phyloP scores from a whole-genome alignment of 352 stramenopile genomes.

The Phytophthora cactorum region DNA sequence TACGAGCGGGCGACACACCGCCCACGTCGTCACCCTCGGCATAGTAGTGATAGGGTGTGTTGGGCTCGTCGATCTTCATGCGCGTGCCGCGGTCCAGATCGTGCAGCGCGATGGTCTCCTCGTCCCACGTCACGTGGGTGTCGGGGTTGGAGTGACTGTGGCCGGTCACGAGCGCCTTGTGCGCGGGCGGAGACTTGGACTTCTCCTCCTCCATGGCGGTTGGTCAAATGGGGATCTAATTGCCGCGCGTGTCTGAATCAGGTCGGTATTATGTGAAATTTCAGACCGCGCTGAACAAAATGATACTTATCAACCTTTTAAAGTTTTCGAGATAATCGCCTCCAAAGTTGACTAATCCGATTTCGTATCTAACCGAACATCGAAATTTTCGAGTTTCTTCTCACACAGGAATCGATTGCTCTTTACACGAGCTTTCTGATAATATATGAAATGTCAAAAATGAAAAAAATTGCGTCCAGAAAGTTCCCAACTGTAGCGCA shows the following conservation, averaged over 20 bases:
- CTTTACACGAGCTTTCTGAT: too few species aligned
- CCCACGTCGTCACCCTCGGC: slow-evolving; percentile 36
- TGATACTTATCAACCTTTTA: too few species aligned
- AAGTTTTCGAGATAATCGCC: too few species aligned
- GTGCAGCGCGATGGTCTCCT: slow-evolving; percentile 92
- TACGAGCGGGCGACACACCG: slow-evolving; percentile 53
- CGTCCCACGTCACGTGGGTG: slow-evolving; percentile 90
- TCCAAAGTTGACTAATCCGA: too few species aligned
- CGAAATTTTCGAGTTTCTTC: too few species aligned
- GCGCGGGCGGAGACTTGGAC: slow-evolving; percentile 19
- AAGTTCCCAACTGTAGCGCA: too few species aligned
- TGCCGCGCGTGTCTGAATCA: background rate
- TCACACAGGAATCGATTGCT: too few species aligned
- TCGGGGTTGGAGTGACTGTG: slow-evolving; percentile 19
- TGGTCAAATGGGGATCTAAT: background rate
- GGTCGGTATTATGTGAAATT: background rate
- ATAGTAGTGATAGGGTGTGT: slow-evolving; percentile 92
- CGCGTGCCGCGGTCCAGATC: slow-evolving; percentile 91
- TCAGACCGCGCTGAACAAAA: background rate
- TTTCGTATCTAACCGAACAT: too few species aligned
- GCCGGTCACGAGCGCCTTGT: slow-evolving; percentile 17
- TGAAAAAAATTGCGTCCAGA: too few species aligned
- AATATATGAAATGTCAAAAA: too few species aligned
- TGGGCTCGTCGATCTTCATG: slow-evolving; percentile 95
- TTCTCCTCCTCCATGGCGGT: slow-evolving; percentile 23